These are phyloP conservation scores for Aschersonia sp. DNA, from an alignment of 2,329 filamentous ascomycete species.

Conservation along the genomic window DNA sequence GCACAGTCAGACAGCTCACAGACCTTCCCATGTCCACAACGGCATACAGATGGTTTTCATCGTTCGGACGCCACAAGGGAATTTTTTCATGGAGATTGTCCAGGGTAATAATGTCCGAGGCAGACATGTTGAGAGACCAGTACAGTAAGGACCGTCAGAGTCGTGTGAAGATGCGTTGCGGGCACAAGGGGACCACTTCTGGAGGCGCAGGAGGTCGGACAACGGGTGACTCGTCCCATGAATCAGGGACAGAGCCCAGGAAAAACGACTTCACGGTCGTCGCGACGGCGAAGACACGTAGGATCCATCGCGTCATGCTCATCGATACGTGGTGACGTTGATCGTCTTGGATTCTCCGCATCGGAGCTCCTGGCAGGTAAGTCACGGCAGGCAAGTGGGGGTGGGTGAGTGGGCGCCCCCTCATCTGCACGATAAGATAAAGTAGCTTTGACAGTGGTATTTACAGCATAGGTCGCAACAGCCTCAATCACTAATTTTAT, in stretches of 20 bases:
- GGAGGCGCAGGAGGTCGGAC: too few species aligned
- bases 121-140: constrained; percentile 11
- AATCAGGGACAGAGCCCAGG: too few species aligned
- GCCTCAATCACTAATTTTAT: too few species aligned
- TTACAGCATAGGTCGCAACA: too few species aligned
- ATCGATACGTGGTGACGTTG: neutral
- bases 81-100: constrained; percentile 34
- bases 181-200: too few species aligned
- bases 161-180: too few species aligned
- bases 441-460: too few species aligned
- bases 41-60: constrained; percentile 35
- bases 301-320: neutral
- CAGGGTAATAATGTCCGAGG: constrained; percentile 32
- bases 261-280: too few species aligned
- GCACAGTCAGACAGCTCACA: constrained; percentile 1
- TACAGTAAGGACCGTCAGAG: too few species aligned
- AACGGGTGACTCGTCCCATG: too few species aligned
- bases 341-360: neutral
- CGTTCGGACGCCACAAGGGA: constrained; percentile 30
- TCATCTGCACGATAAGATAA: too few species aligned
- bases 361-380: neutral
- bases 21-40: constrained; percentile 48
- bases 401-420: too few species aligned
- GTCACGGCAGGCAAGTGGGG: neutral
- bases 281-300: neutral